Evolutionary conservation across 73 alveolate species (phyloP).

Genomic region (Chromera velia): DNA sequence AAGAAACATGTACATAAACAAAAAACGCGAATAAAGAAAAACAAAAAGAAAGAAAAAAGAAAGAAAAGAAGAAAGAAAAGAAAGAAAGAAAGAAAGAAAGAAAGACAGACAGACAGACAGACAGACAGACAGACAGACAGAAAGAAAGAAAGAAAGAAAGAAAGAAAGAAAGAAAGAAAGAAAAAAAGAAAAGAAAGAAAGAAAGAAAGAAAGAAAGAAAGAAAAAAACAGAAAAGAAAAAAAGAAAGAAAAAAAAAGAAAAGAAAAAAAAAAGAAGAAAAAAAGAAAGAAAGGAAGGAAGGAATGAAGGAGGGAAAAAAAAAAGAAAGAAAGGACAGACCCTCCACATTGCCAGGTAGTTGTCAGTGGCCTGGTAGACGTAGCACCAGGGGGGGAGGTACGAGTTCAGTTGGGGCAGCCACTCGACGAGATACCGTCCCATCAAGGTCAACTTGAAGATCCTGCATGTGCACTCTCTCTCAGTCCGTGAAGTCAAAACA

Average conservation of each 20-base stretch:
- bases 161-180: background rate
- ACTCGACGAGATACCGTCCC: background rate
- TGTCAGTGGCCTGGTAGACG: background rate
- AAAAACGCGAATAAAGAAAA: background rate
- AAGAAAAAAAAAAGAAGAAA: background rate
- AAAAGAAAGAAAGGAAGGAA: background rate
- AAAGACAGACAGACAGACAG: no score
- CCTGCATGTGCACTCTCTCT: no score
- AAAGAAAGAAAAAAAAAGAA: background rate
- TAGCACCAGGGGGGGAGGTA: background rate
- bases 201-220: background rate
- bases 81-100: no score
- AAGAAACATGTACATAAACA: background rate
- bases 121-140: no score
- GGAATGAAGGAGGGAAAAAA: no score
- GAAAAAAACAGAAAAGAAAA: no score
- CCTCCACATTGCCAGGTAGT: no score
- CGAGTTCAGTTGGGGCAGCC: background rate
- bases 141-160: no score
- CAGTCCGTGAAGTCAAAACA: no score
- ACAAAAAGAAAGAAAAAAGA: background rate
- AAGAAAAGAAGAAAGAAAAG: background rate
- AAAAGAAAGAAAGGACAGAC: no score
- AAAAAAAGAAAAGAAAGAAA: background rate
- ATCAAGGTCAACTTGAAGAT: background rate